Evolutionary conservation across 2,329 filamentous ascomycete species (phyloP), one percentile per base, ranked within the genome.

Genomic region (Zalaria obscura): DNA sequence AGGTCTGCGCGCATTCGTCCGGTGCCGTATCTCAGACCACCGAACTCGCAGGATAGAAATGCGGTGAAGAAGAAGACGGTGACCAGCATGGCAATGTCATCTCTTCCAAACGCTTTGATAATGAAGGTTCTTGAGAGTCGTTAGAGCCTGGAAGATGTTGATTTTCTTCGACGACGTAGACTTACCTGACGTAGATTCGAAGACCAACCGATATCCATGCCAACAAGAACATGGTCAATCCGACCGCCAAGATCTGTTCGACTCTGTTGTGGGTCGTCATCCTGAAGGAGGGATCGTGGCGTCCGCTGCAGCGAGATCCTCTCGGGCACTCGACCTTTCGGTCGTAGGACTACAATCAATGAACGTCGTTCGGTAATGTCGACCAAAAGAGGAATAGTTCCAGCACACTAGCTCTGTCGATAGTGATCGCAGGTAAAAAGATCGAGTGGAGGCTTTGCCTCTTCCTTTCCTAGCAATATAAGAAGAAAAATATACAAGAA

Each of bases 191-290:
- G 38, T 62, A 60, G 26, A 64, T 46, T 4, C 63, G 54, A 18
- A 66, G 45, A 27, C 48, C 40, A 25, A 65, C 55, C 5, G 60
- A 55, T 4, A 60, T 41, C 55, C 59, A 64, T 44, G 60, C 55
- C 10, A 64, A 47, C 5, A 58, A 40, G 40, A 64, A 55, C 50
- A 66, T 64, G n/a, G 58, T 45, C 29, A 57, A 49, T 29, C 56
- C 58, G 5, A 60, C 38, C 10, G 42, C 45, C 25, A 47, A 36
- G 27, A 47, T 38, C 25, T 40, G 39, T 8, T 31, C 28, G 31
- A 38, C 31, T 35, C 42, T 34, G 7, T 44, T 35, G 6, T 44
- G 38, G 9, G 34, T 38, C 9, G 18, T 25, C 41, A 43, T 43
- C 18, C 32, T n/a, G 29, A n/a, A 7, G 29, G 7, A 7, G 29